phyloP scores from a whole-genome alignment of 352 stramenopile genomes.

The Pythium biforme region DNA sequence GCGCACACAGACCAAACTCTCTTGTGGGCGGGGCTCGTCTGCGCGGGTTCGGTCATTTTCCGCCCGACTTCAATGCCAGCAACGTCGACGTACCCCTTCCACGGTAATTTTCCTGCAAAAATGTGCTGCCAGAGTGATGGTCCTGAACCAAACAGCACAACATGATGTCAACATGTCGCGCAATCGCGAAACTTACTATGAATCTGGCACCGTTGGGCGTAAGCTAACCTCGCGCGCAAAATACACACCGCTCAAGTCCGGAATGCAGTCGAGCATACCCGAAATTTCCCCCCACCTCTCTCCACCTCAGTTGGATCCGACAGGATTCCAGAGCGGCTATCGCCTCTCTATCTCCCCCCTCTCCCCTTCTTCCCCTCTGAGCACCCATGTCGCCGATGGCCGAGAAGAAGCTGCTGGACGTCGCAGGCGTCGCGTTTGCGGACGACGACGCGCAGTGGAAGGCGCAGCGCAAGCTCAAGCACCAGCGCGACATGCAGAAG shows the following conservation, averaged over 20 bases:
- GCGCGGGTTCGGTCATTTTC: not conserved
- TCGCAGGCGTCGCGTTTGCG: conserved; percentile 2
- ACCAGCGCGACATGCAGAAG: conserved; percentile 52
- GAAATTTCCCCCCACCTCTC: not conserved
- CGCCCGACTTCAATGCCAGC: conserved; percentile 20
- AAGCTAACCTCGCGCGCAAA: conserved; percentile 16
- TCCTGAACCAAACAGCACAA: not conserved
- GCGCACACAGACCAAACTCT: not conserved
- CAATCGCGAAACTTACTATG: conserved; percentile 5
- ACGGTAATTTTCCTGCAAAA: not conserved
- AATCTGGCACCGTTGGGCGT: not conserved
- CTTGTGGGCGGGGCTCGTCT: conserved; percentile 4
- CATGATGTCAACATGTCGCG: conserved; percentile 12
- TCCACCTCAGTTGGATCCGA: not conserved
- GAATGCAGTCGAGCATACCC: conserved; percentile 1
- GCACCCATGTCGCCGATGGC: conserved; percentile 22
- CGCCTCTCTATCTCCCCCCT: not conserved
- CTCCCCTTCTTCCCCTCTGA: not conserved
- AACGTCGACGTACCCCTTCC: conserved; percentile 14
- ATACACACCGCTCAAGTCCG: not conserved
- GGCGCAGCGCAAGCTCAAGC: conserved; percentile 65
- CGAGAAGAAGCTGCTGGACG: conserved; percentile 21
- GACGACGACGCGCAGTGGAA: conserved; percentile 43
- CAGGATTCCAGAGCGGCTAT: conserved; percentile 3
- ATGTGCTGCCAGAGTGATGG: conserved; percentile 8